Evolutionary conservation across 108 stramenopile species (phyloP), one percentile per base, ranked within the genome.

Genomic region (Schizochytrium sp.): DNA sequence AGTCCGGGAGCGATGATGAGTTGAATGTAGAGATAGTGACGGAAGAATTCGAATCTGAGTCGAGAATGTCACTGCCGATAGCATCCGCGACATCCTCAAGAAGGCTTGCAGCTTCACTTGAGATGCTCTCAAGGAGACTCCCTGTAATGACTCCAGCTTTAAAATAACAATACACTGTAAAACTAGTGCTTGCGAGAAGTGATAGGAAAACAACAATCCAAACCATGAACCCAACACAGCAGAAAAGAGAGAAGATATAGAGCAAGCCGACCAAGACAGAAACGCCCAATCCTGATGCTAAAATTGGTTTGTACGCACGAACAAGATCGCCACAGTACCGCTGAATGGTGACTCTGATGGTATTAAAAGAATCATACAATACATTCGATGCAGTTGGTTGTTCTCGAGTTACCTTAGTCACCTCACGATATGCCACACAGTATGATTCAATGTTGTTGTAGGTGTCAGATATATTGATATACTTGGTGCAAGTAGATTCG

Each of bases 151-250:
- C 5, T 5, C 76, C 76, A 28, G 76, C 76, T 53, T 83, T 83
- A 53, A 83, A n/a, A 53, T 83, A 83, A 53, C 76, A 83, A 42
- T 55, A 83, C 3, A 49, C 28, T 10, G 76, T 83, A 28, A 83
- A 83, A n/a, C 28, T 55, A 38, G 55, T 2, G 76, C 50, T 55
- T n/a, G 55, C 40, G 3, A 83, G n/a, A 53, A 49, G n/a, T 8
- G 76, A 46, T 47, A 40, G 40, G 53, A 83, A 55, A 1, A 83
- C 76, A 28, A 55, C 53, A 53, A 83, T 83, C 76, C 76, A 83
- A 7, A 83, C 76, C 76, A 83, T 83, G 50, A 83, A 55, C 7
- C 76, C 76, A 53, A 83, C 76, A 50, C 76, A 83, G 76, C 76
- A 83, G 15, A 49, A 83, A 7, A 83, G 76, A 47, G 76, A 83